Conservation (phyloP, 805 yeast species). For the Scheffersomyces coipomensis region DNA sequence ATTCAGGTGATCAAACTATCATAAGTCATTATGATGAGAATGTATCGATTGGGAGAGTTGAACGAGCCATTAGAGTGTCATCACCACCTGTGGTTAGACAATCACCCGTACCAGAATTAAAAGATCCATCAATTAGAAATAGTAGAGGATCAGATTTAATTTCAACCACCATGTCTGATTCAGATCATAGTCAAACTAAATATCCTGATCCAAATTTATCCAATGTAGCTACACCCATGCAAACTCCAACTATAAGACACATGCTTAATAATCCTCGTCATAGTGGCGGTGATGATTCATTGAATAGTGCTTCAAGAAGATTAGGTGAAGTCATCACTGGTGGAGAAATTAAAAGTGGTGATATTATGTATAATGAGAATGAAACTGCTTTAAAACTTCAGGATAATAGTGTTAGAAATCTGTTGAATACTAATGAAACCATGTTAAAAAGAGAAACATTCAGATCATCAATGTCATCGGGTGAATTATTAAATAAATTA, state of each 20-base stretch:
- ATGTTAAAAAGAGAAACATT: slow-evolving; percentile 8
- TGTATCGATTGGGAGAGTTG: not conserved
- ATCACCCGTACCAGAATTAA: not conserved
- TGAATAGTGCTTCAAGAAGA: not conserved
- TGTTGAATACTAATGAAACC: slow-evolving; percentile 4
- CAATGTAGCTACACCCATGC: slow-evolving; percentile 10
- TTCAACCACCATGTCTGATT: not conserved
- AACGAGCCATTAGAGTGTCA: not conserved
- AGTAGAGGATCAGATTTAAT: not conserved
- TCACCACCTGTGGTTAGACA: not conserved
- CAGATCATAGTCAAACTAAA: not conserved
- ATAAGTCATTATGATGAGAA: not conserved
- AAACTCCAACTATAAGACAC: slow-evolving; percentile 2
- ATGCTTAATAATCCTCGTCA: not conserved
- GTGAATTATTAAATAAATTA: slow-evolving; percentile 26
- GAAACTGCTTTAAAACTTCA: not conserved
- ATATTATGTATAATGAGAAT: not conserved
- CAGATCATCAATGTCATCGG: slow-evolving; percentile 23
- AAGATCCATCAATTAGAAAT: not conserved
- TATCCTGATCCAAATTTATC: slow-evolving; percentile 12
- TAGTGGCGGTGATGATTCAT: not conserved
- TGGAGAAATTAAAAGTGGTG: not conserved
- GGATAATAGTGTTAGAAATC: not conserved
- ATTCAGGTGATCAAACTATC: not conserved
- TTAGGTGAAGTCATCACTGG: not conserved